Percentiles rank a stretch among this genome's conserved stretches.
Conservation (phyloP, 352 stramenopile species). For the Stramenopiles sp. region DNA sequence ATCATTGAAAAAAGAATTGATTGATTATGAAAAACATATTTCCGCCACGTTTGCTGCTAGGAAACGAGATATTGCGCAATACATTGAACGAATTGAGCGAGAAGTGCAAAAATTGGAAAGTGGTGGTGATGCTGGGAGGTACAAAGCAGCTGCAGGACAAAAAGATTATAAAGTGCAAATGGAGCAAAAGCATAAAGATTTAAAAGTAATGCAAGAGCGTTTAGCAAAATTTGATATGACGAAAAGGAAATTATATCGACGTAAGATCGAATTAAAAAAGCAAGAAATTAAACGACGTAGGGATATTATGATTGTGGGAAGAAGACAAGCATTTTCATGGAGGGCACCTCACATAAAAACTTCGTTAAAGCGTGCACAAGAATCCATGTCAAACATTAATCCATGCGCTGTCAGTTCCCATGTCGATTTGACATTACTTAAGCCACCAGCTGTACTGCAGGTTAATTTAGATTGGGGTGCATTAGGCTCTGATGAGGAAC, state of each 20-base stretch:
- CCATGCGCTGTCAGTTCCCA: neutral
- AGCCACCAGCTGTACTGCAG: neutral
- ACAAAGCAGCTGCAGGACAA: neutral
- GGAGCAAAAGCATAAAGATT: neutral
- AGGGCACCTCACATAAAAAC: neutral
- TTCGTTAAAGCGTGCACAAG: neutral
- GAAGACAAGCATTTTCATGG: neutral
- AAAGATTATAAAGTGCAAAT: neutral
- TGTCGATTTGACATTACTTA: neutral
- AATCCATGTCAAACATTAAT: neutral
- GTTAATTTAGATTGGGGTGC: neutral
- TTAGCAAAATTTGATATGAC: neutral
- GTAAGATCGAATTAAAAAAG: neutral
- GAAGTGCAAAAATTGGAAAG: neutral
- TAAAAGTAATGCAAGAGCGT: neutral
- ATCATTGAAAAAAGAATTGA: neutral
- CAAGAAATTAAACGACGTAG: neutral
- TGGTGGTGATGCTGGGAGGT: neutral
- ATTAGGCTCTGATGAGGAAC: neutral
- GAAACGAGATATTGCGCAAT: neutral
- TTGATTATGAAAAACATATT: neutral
- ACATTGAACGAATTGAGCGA: neutral
- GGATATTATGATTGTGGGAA: neutral
- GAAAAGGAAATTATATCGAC: neutral
- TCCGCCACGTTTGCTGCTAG: neutral